Percentiles rank a stretch among this genome's conserved stretches.
Evolutionary conservation across 805 yeast species (phyloP).

Genomic region (Nakazawaea ambrosiae): DNA sequence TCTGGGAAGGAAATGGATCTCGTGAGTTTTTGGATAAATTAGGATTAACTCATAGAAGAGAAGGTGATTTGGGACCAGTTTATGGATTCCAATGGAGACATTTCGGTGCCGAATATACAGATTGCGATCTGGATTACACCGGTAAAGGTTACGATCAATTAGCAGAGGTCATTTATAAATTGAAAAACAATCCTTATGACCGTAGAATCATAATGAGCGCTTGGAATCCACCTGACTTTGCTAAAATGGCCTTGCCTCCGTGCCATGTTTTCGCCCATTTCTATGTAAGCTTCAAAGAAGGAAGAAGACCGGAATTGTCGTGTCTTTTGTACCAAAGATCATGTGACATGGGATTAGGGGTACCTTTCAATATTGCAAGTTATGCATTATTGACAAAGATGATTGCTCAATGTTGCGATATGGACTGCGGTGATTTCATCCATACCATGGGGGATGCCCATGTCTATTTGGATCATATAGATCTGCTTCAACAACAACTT

Average conservation of each 20-base stretch:
- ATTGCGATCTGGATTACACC: slow-evolving; percentile 81
- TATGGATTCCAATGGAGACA: slow-evolving; percentile 99
- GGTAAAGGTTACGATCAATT: slow-evolving; percentile 92
- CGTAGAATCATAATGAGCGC: slow-evolving; percentile 93
- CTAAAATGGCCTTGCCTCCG: slow-evolving; percentile 95
- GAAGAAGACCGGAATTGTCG: slow-evolving; percentile 59
- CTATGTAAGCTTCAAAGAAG: slow-evolving; percentile 77
- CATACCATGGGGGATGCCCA: slow-evolving; percentile 98
- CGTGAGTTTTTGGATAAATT: slow-evolving; percentile 80
- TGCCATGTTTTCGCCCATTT: slow-evolving; percentile 97
- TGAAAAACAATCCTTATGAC: slow-evolving; percentile 88
- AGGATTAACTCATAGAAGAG: slow-evolving; percentile 75
- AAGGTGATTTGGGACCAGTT: slow-evolving; percentile 96
- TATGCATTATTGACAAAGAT: slow-evolving; percentile 87
- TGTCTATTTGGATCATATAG: slow-evolving; percentile 88
- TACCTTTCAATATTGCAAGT: slow-evolving; percentile 96
- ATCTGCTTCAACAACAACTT: slow-evolving; percentile 79
- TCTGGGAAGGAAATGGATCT: slow-evolving; percentile 99
- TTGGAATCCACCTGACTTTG: slow-evolving; percentile 97
- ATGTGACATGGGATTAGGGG: slow-evolving; percentile 99
- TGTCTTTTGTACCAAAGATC: slow-evolving; percentile 93
- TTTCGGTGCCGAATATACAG: slow-evolving; percentile 88
- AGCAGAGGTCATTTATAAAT: slow-evolving; percentile 65
- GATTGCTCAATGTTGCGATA: slow-evolving; percentile 93
- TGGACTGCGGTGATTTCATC: slow-evolving; percentile 93